Evolutionary conservation across 805 yeast species (phyloP).

Genomic region (Wickerhamomyces xylosicus): DNA sequence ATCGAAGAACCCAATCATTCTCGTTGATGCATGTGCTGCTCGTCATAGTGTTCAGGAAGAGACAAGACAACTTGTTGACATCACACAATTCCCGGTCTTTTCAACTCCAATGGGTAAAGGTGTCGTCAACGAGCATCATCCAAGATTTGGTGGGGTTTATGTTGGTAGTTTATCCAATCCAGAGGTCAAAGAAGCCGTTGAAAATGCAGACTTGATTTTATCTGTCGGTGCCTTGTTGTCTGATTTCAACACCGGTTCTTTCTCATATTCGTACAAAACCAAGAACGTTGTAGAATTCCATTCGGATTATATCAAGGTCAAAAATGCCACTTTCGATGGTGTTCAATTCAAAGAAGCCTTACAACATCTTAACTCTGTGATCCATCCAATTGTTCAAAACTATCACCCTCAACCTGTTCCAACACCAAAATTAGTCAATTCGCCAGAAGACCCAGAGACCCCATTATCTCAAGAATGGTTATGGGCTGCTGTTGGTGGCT

Average conservation of each 20-base stretch:
- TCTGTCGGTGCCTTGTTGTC: constrained; percentile 76
- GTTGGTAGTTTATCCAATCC: constrained; percentile 68
- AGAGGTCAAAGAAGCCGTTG: too few species aligned
- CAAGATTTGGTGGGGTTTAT: too few species aligned
- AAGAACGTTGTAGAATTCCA: too few species aligned
- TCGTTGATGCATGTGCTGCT: constrained; percentile 79
- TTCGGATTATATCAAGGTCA: constrained; percentile 63
- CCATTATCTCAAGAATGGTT: too few species aligned
- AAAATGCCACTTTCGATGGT: constrained; percentile 56
- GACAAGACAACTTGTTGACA: constrained; percentile 46
- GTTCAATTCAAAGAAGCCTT: constrained; percentile 54
- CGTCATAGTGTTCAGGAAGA: constrained; percentile 59
- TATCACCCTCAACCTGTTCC: constrained; percentile 48
- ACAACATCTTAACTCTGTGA: constrained; percentile 26
- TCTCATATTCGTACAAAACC: constrained; percentile 83
- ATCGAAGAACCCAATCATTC: constrained; percentile 58
- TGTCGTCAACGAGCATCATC: constrained; percentile 57
- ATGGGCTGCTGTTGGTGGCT: constrained; percentile 51
- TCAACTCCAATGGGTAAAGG: constrained; percentile 88
- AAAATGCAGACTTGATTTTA: constrained; percentile 57
- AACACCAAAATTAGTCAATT: constrained; percentile 28
- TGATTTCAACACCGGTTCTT: too few species aligned
- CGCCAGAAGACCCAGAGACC: constrained; percentile 43
- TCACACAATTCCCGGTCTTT: constrained; percentile 68
- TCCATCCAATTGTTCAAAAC: constrained; percentile 26